Conservation (phyloP, 2,329 filamentous ascomycete species). For the Apiospora marii region DNA sequence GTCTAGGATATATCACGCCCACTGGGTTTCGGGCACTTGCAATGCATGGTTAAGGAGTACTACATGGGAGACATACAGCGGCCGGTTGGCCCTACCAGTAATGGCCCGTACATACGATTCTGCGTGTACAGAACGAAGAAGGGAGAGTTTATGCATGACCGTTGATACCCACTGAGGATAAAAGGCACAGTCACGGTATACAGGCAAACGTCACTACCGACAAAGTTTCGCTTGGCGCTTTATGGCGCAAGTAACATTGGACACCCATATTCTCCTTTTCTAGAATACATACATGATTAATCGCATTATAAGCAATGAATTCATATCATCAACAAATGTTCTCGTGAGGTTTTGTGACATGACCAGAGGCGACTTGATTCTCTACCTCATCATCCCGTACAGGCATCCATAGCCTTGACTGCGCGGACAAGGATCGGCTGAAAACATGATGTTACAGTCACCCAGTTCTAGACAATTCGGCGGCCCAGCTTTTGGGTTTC, state of each 20-base stretch:
- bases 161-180: constrained; percentile 2
- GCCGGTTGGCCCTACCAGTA: background rate
- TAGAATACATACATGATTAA: constrained; percentile 9
- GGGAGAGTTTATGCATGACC: constrained; percentile 5
- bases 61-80: constrained; percentile 11
- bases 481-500: background rate
- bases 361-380: background rate
- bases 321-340: background rate
- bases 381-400: too few species aligned
- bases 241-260: background rate
- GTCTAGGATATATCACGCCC: constrained; percentile 20
- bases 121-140: background rate
- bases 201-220: background rate
- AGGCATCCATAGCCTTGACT: background rate
- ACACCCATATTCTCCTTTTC: constrained; percentile 5
- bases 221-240: constrained; percentile 3
- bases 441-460: background rate
- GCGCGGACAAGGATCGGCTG: background rate
- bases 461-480: background rate
- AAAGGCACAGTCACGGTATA: constrained; percentile 9
- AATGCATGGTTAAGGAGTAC: constrained; percentile 20
- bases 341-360: background rate
- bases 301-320: background rate
- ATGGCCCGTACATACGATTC: constrained; percentile 12
- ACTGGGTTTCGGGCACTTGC: constrained; percentile 19